phyloP scores from a whole-genome alignment of 1,139 yeast genomes.

The Blastobotrys arbuscula region DNA sequence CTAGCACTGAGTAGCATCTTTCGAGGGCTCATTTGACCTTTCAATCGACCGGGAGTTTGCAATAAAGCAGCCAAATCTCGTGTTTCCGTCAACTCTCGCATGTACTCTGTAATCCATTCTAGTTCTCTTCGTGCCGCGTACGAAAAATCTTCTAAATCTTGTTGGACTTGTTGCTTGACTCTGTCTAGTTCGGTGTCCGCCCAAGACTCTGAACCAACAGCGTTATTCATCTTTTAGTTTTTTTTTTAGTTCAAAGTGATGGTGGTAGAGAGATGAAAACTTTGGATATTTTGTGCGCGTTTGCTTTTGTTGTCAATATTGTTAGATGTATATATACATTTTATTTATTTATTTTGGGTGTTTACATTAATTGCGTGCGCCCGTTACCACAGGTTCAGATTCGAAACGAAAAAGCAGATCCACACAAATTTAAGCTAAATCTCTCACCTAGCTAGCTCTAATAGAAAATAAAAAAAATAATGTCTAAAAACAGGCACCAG shows the following conservation, averaged over 20 bases:
- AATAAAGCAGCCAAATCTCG: slow-evolving; percentile 27
- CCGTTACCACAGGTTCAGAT: too few relatives aligned
- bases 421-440: too few relatives aligned
- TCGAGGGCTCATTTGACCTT: slow-evolving; percentile 32
- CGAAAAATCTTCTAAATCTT: slow-evolving; percentile 37
- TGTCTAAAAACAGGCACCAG: too few relatives aligned
- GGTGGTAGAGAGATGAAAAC: too few relatives aligned
- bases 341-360: background rate
- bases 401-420: too few relatives aligned
- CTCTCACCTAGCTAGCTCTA: too few relatives aligned
- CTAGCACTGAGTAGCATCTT: slow-evolving; percentile 27
- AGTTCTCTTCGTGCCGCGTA: slow-evolving; percentile 37
- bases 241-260: too few relatives aligned
- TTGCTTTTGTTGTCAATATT: too few relatives aligned
- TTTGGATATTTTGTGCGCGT: too few relatives aligned
- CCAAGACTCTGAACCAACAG: slow-evolving; percentile 31
- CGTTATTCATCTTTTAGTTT: background rate
- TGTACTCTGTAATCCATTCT: slow-evolving; percentile 39
- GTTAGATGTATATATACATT: too few relatives aligned
- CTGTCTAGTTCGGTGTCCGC: slow-evolving; percentile 38
- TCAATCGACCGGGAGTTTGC: slow-evolving; percentile 33
- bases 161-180: slow-evolving; percentile 30
- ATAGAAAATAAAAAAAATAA: too few relatives aligned
- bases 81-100: slow-evolving; percentile 24
- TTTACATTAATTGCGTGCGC: too few relatives aligned